These are phyloP conservation scores for Phalaenopsis equestris DNA, from an alignment of 106 monocot genomes.

Conservation along the genomic window DNA sequence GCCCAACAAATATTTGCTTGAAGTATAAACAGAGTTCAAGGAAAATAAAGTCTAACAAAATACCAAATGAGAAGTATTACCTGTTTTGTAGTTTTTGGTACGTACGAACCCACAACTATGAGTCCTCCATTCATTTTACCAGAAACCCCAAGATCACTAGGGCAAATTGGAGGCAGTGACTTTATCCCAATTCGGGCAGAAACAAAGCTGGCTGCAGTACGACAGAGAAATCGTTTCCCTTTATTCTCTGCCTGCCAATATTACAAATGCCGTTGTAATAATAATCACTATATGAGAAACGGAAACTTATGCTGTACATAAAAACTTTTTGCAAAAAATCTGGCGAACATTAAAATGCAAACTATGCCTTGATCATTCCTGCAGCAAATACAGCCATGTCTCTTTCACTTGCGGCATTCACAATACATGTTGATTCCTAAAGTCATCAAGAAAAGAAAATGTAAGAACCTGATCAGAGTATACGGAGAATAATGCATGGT, in stretches of 20 bases:
- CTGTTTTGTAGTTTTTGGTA: constrained; percentile 97
- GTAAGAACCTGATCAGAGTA: not conserved
- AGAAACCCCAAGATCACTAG: constrained; percentile 44
- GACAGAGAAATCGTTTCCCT: constrained; percentile 78
- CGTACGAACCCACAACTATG: constrained; percentile 94
- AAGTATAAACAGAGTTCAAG: not conserved
- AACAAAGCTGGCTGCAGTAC: constrained; percentile 97
- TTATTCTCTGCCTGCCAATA: constrained; percentile 63
- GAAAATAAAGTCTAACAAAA: not conserved
- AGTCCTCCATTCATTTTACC: constrained; percentile 62
- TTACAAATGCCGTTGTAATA: not conserved
- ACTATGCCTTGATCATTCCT: constrained; percentile 87
- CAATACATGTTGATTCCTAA: constrained; percentile 85
- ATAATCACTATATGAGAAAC: not conserved
- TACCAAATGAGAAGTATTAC: constrained; percentile 15
- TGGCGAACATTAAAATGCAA: not conserved
- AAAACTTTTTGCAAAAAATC: not conserved
- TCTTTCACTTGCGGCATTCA: constrained; percentile 93
- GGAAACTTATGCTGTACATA: not conserved
- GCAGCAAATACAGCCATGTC: constrained; percentile 86
- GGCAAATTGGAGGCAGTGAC: constrained; percentile 52
- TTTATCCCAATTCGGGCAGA: constrained; percentile 89
- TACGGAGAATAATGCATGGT: not conserved
- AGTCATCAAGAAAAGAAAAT: not conserved
- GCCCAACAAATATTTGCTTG: not conserved